Conservation (phyloP, 208 protist species). For the Porcisia hertigi region DNA sequence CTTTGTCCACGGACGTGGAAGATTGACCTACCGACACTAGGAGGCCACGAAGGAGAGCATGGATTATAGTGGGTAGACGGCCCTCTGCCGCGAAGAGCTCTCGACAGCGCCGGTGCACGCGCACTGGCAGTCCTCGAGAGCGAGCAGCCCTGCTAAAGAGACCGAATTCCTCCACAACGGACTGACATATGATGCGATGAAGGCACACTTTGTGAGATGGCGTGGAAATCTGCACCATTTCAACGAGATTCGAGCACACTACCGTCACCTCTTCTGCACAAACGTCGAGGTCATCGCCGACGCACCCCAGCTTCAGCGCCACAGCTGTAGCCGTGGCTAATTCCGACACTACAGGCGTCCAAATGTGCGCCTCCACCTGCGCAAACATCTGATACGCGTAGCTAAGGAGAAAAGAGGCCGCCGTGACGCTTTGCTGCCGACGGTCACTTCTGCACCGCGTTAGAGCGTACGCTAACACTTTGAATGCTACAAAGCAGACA, state of each 20-base stretch:
- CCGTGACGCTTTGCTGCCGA: slow-evolving; percentile 21
- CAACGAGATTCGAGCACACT: slow-evolving; percentile 18
- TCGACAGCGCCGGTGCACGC: slow-evolving; percentile 55
- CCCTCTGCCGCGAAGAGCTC: slow-evolving; percentile 38
- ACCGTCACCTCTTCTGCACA: slow-evolving; percentile 16
- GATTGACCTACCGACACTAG: slow-evolving; percentile 20
- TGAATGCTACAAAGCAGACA: slow-evolving; percentile 66
- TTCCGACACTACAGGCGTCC: slow-evolving; percentile 70
- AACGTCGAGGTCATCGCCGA: slow-evolving; percentile 15
- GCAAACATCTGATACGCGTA: slow-evolving; percentile 35
- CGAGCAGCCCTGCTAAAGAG: slow-evolving; percentile 57
- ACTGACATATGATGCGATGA: slow-evolving; percentile 33
- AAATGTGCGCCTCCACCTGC: slow-evolving; percentile 36
- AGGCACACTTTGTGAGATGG: slow-evolving; percentile 14
- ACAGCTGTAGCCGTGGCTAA: slow-evolving; percentile 49
- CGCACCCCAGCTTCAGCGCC: slow-evolving; percentile 71
- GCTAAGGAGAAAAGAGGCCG: slow-evolving; percentile 44
- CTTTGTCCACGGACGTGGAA: slow-evolving; percentile 30
- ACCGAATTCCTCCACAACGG: slow-evolving; percentile 76
- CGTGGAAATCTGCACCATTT: slow-evolving; percentile 10
- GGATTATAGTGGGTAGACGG: slow-evolving; percentile 38
- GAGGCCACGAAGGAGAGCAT: slow-evolving; percentile 33
- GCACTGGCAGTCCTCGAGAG: slow-evolving; percentile 59
- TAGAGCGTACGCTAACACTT: slow-evolving; percentile 60
- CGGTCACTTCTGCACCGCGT: slow-evolving; percentile 35